Evolutionary conservation across 129 eudicot genomes (phyloP), one percentile per base, ranked within the genome.

Genomic region (Sambucus nigra): DNA sequence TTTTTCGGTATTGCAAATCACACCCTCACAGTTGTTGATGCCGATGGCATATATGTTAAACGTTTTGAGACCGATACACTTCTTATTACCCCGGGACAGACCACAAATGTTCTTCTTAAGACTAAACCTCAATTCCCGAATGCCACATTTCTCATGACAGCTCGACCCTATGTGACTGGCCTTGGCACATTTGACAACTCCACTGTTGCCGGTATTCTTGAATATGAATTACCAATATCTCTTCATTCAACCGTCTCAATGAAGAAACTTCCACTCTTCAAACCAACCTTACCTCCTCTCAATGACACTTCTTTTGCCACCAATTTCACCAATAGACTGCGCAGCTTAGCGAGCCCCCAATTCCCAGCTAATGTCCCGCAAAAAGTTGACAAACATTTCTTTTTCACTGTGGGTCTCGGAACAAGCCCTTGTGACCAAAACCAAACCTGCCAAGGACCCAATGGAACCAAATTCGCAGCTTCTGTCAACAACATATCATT

Each of bases 351-450:
- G 13, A 67, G 41, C 47, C 53, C 77, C 25, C 59, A 65, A 14
- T 80, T 55, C 46, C 88, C 88, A 0, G 87, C 87, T 4, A 80
- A 80, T 28, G 82, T 80, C 12, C 82, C 82, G 0, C 66, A 33
- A 2, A 68, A 68, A 0, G 59, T 80, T 0, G 87, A 80, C 45
- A 71, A 67, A 28, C 76, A 49, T 1, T 71, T 80, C 22, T 65
- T 80, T 33, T 80, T 80, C 79, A 75, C 87, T 5, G 71, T 80
- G 0, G 76, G 87, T 25, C 58, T 80, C 2, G 87, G 87, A 42
- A 75, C 87, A 19, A 68, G 17, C 19, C 87, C 87, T 1, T 80
- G 87, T 61, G 80, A 67, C 12, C 61, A 69, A 12, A 68, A 59
- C 18, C 47, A 69, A 23, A 73, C 85, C 1, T 78, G 85, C 14